A percentile compares a stretch with the other conserved stretches of the same genome.
Conservation (phyloP, 1,139 yeast species). For the Kazachstania sp. region DNA sequence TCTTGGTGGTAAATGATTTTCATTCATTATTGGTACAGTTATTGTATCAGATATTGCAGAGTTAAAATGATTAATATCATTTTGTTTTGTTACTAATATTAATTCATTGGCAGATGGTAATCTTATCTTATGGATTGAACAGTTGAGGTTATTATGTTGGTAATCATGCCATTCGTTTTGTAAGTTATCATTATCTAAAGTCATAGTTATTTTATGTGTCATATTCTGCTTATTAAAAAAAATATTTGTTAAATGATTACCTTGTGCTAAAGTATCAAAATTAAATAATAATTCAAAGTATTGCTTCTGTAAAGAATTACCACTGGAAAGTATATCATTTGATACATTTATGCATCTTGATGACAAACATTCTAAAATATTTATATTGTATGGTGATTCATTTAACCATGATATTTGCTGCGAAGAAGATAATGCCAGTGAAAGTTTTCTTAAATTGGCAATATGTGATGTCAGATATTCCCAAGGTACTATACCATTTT, state of each 20-base stretch:
- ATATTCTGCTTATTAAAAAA: slow-evolving; percentile 8
- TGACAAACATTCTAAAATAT: slow-evolving; percentile 9
- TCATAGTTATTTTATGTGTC: too few species aligned
- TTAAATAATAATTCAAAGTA: slow-evolving; percentile 6
- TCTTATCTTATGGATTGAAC: slow-evolving; percentile 2
- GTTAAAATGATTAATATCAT: not conserved
- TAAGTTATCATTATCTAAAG: too few species aligned
- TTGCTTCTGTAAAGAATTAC: not conserved
- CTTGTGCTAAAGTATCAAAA: slow-evolving; percentile 12
- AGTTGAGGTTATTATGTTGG: too few species aligned
- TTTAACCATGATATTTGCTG: slow-evolving; percentile 19
- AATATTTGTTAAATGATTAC: slow-evolving; percentile 13
- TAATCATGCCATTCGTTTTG: too few species aligned
- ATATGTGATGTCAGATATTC: slow-evolving; percentile 9
- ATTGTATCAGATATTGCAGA: not conserved
- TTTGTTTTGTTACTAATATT: not conserved
- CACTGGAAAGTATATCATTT: not conserved
- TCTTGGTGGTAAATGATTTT: not conserved
- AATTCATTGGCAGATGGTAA: slow-evolving; percentile 8
- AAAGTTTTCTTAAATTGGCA: slow-evolving; percentile 7
- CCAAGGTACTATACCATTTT: slow-evolving; percentile 19
- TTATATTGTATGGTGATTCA: slow-evolving; percentile 14
- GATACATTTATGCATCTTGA: slow-evolving; percentile 5
- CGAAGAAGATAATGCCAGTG: slow-evolving; percentile 9
- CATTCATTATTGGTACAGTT: not conserved